Percentiles rank a stretch among this genome's conserved stretches.
These are phyloP conservation scores for Hibiscus syriacus DNA, from an alignment of 345 rosid species.

Conservation along the genomic window DNA sequence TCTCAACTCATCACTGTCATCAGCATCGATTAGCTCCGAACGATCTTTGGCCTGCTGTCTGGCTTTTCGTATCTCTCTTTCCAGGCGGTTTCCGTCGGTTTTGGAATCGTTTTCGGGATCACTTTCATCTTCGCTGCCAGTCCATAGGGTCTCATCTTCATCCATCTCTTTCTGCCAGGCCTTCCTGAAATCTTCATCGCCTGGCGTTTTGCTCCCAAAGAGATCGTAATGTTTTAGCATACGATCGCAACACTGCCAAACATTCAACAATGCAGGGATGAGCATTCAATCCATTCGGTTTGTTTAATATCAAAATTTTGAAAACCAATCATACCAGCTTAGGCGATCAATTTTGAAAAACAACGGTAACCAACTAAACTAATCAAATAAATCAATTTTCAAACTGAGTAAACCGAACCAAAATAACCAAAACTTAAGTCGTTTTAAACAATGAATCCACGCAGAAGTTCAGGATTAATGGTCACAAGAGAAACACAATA, in stretches of 20 bases:
- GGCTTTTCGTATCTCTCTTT: slow-evolving; percentile 53
- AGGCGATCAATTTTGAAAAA: too few relatives aligned
- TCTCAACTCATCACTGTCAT: slow-evolving; percentile 79
- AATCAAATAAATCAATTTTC: too few relatives aligned
- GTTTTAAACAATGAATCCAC: too few relatives aligned
- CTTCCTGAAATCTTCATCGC: slow-evolving; percentile 53
- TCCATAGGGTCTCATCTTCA: slow-evolving; percentile 65
- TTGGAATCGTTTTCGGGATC: slow-evolving; percentile 22
- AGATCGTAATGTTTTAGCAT: slow-evolving; percentile 68
- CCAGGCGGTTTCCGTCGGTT: slow-evolving; percentile 20
- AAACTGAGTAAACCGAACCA: too few relatives aligned
- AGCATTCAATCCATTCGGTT: neutral
- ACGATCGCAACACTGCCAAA: slow-evolving; percentile 44
- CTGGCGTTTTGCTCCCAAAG: slow-evolving; percentile 54
- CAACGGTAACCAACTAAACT: too few relatives aligned
- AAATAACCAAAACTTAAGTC: too few relatives aligned
- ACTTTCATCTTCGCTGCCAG: slow-evolving; percentile 76
- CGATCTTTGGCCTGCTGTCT: slow-evolving; percentile 69
- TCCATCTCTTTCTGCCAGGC: slow-evolving; percentile 66
- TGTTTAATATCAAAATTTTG: neutral
- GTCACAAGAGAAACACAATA: neutral
- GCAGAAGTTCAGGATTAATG: too few relatives aligned
- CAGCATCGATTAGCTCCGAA: slow-evolving; percentile 62
- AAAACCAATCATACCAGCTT: neutral
- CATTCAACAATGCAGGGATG: neutral